These are phyloP conservation scores for Albugo laibachii DNA, from an alignment of 352 stramenopile species.

Conservation along the genomic window DNA sequence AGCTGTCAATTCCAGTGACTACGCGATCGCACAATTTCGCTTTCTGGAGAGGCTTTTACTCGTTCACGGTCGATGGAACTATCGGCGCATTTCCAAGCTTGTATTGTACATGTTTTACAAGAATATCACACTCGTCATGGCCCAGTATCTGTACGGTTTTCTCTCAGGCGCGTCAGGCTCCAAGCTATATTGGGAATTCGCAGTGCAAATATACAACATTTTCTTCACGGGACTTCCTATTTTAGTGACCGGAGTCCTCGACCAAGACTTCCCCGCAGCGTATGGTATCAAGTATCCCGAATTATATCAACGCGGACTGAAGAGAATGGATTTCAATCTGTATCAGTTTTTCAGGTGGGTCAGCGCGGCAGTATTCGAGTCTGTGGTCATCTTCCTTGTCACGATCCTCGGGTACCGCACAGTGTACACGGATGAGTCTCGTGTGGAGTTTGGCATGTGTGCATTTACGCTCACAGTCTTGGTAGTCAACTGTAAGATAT, in stretches of 20 bases:
- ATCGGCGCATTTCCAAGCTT: conserved; percentile 80
- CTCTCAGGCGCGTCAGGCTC: conserved; percentile 84
- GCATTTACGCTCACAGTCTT: conserved; percentile 86
- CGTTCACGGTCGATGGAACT: conserved; percentile 84
- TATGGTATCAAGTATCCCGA: conserved; percentile 60
- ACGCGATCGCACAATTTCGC: conserved; percentile 86
- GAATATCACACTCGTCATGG: conserved; percentile 82
- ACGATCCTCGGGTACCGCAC: conserved; percentile 57
- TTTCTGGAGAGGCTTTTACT: conserved; percentile 81
- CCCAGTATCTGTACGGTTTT: conserved; percentile 83
- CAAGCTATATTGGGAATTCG: conserved; percentile 72
- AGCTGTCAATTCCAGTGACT: conserved; percentile 87
- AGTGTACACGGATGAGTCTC: conserved; percentile 33
- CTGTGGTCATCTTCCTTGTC: conserved; percentile 65
- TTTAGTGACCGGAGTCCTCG: conserved; percentile 55
- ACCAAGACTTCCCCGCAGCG: conserved; percentile 59
- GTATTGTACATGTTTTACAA: conserved; percentile 91
- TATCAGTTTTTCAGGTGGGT: conserved; percentile 68
- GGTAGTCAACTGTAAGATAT: conserved; percentile 89
- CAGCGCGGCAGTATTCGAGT: conserved; percentile 52
- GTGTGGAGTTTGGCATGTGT: conserved; percentile 67
- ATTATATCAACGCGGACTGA: conserved; percentile 46
- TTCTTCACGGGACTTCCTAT: conserved; percentile 87
- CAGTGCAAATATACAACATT: conserved; percentile 87
- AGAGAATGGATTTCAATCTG: conserved; percentile 58